Base-by-base conservation (phyloP, 2,329 filamentous ascomycete genomes). In the Zarea fungicola region DNA sequence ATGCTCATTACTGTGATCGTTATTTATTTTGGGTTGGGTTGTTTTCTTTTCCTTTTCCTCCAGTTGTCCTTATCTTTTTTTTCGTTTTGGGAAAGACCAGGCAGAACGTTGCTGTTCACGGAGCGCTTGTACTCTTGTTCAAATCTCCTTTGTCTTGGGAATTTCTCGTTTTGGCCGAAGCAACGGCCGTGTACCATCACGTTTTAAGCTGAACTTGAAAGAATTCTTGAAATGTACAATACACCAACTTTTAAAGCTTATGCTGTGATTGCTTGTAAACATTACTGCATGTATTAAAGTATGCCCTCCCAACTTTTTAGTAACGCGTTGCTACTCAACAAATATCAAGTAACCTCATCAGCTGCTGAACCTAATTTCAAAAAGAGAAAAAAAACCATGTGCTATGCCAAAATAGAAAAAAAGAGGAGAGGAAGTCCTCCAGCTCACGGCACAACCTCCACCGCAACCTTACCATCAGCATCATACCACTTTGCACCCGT, bases 401-500 rank as follows among this genome's bases (percentile, higher is more conserved):
- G n/a, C n/a, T n/a, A n/a, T n/a, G 14, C n/a, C 3, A 40, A 39
- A 13, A 35, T 21, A 6, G 13, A n/a, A 28, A 35, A 16, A 3
- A 36, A 23, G 8, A 2, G 11, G 13, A 10, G 6, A 36, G 5
- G 13, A 19, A 10, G 19, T 16, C 34, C 34, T 21, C 8, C 9
- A 14, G 9, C 5, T 9, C 21, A 49, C 46, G 64, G 61, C 6
- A 49, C 46, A 10, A 69, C 66, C 56, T 76, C 67, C 5, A 71
- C 52, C 4, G 72, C 64, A 8, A 87, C 67, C 31, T 76, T 60
- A 1, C 82, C 83, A 1, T 75, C 74, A 0, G 75, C 80, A 64
- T 83, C 89, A 44, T 84, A 65, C 88, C 89, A 95, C 41, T 69
- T 68, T 13, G 80, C 71, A 0, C 77, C 77, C 8, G 77, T 77